phyloP scores from a whole-genome alignment of 768 basidiomycete species.

The Tricholoma bakamatsutake region DNA sequence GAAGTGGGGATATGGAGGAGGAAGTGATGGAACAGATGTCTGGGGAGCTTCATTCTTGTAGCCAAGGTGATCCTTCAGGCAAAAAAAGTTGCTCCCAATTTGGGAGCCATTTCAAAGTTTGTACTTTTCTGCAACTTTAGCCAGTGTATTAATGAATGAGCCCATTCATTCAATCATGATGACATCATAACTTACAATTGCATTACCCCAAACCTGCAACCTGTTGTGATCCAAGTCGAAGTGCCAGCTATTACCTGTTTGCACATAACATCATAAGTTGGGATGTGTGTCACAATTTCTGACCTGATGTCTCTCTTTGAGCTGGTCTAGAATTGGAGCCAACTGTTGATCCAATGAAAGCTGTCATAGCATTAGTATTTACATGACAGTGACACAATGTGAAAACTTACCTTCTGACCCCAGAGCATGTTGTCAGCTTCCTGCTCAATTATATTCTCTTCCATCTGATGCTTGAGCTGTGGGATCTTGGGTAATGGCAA shows the following conservation, averaged over 20 bases:
- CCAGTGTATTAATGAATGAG: background rate
- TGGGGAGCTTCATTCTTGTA: background rate
- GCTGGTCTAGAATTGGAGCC: background rate
- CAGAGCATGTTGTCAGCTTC: no score
- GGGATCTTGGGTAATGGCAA: no score
- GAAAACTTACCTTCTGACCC: background rate
- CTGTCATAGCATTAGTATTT: slow-evolving; percentile 4
- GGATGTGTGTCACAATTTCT: background rate
- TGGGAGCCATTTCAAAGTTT: background rate
- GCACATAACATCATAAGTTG: background rate
- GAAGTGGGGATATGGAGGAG: background rate
- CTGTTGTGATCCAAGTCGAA: background rate
- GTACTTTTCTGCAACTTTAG: background rate
- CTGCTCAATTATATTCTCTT: no score
- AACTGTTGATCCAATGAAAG: background rate
- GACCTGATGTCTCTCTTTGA: background rate
- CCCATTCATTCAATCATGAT: background rate
- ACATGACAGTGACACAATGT: slow-evolving; percentile 3
- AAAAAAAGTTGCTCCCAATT: background rate
- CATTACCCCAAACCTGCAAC: background rate
- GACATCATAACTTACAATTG: background rate
- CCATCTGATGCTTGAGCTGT: no score
- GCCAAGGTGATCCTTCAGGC: background rate
- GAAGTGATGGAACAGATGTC: background rate
- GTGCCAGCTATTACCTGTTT: background rate